Evolutionary conservation across 192 early-diverging fungal species (phyloP).

Genomic region (Cladochytrium replicatum): DNA sequence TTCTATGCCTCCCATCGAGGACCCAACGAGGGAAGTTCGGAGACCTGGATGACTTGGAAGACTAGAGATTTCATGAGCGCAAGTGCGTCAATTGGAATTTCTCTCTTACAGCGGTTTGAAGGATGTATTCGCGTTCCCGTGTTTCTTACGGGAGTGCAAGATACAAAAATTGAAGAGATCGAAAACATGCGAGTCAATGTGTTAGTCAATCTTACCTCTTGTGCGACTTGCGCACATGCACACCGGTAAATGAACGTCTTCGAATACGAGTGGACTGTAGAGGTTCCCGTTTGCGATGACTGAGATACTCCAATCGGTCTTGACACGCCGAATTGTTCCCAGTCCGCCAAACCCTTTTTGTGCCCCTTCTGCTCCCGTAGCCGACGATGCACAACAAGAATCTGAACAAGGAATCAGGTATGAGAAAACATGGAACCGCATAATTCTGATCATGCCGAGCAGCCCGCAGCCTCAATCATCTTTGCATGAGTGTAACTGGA

Average conservation of each 20-base stretch:
- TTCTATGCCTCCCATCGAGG: slow-evolving; percentile 48
- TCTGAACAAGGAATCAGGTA: slow-evolving; percentile 13
- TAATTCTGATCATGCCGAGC: slow-evolving; percentile 34
- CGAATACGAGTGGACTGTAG: slow-evolving; percentile 86
- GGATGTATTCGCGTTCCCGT: slow-evolving; percentile 50
- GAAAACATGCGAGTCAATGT: too few species aligned
- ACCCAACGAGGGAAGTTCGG: slow-evolving; percentile 57
- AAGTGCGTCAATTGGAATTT: background rate
- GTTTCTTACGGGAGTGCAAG: slow-evolving; percentile 58
- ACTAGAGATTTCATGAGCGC: slow-evolving; percentile 14
- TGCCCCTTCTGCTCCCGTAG: slow-evolving; percentile 94
- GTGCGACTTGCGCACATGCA: slow-evolving; percentile 76
- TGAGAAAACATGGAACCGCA: background rate
- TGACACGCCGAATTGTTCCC: slow-evolving; percentile 65
- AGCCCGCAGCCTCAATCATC: slow-evolving; percentile 89
- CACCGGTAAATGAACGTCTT: slow-evolving; percentile 46
- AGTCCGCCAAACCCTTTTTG: slow-evolving; percentile 90
- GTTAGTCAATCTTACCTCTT: slow-evolving; percentile 40
- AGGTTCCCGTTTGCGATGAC: slow-evolving; percentile 87
- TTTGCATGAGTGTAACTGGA: slow-evolving; percentile 94
- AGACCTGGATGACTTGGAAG: slow-evolving; percentile 71
- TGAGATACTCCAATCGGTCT: slow-evolving; percentile 70
- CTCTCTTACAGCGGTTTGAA: slow-evolving; percentile 41
- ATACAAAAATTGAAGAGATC: slow-evolving; percentile 42
- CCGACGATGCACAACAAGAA: slow-evolving; percentile 91